A percentile compares a stretch with the other conserved stretches of the same genome.
phyloP scores from a whole-genome alignment of 2,329 filamentous ascomycete species.

The Diaporthe citriasiana region DNA sequence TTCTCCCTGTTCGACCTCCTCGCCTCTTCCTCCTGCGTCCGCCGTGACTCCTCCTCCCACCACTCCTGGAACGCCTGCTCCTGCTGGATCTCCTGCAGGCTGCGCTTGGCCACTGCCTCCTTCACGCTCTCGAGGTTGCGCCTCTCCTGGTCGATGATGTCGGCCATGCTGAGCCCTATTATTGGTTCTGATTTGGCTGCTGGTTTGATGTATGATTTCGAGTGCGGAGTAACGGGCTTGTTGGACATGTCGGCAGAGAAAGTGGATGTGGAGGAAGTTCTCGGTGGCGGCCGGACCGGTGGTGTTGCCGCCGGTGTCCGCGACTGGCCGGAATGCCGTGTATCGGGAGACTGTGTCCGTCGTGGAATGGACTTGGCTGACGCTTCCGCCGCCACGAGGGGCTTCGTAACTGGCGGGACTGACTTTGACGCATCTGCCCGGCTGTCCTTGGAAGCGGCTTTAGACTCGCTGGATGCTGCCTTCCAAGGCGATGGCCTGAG shows the following conservation, averaged over 20 bases:
- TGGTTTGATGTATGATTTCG: slow-evolving; percentile 70
- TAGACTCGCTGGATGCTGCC: slow-evolving; percentile 62
- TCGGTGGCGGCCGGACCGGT: slow-evolving; percentile 40
- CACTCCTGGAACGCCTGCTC: slow-evolving; percentile 98
- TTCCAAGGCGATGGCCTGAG: slow-evolving; percentile 76
- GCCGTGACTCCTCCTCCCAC: slow-evolving; percentile 89
- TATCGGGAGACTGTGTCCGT: slow-evolving; percentile 72
- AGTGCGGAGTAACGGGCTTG: slow-evolving; percentile 68
- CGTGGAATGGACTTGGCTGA: slow-evolving; percentile 56
- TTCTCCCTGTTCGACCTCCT: slow-evolving; percentile 57
- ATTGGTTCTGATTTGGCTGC: slow-evolving; percentile 73
- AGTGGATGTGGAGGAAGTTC: slow-evolving; percentile 41
- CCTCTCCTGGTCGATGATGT: slow-evolving; percentile 90
- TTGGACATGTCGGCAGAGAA: slow-evolving; percentile 49
- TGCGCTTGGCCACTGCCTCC: slow-evolving; percentile 89
- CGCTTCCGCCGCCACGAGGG: slow-evolving; percentile 59
- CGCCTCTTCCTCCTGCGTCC: slow-evolving; percentile 75
- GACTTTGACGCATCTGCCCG: slow-evolving; percentile 54
- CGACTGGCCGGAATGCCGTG: slow-evolving; percentile 72
- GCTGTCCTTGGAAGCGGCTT: slow-evolving; percentile 65
- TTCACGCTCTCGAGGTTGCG: slow-evolving; percentile 85
- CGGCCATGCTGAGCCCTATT: slow-evolving; percentile 81
- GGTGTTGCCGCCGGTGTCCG: slow-evolving; percentile 50
- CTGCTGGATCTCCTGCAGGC: slow-evolving; percentile 93
- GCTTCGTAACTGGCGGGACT: slow-evolving; percentile 55